These are phyloP conservation scores for Bruguiera hainesii DNA, from an alignment of 441 rosid genomes.

Conservation along the genomic window DNA sequence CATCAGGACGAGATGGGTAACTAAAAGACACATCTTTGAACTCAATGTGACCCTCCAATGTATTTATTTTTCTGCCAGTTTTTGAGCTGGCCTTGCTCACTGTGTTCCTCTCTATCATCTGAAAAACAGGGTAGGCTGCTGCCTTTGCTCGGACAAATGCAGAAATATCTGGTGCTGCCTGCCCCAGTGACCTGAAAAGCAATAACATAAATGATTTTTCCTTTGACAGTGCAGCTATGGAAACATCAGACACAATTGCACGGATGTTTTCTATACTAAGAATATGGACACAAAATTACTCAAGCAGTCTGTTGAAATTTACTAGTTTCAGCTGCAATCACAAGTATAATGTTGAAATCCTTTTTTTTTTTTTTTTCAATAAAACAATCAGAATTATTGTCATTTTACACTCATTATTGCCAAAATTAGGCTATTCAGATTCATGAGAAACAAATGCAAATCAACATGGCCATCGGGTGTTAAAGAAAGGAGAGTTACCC, in stretches of 20 bases:
- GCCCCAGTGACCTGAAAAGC: slow-evolving; percentile 72
- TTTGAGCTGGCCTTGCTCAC: slow-evolving; percentile 48
- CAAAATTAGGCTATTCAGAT: too few relatives aligned
- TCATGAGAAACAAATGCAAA: neutral
- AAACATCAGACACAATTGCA: neutral
- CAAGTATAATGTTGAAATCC: too few relatives aligned
- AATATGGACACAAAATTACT: too few relatives aligned
- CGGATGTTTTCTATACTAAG: neutral
- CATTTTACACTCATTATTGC: too few relatives aligned
- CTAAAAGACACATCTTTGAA: slow-evolving; percentile 66
- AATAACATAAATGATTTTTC: neutral
- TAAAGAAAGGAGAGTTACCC: neutral
- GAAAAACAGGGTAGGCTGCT: slow-evolving; percentile 82
- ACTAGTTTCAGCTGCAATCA: neutral
- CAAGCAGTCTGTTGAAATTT: too few relatives aligned
- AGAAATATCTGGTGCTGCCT: slow-evolving; percentile 79
- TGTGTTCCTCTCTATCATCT: slow-evolving; percentile 88
- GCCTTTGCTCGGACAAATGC: slow-evolving; percentile 75
- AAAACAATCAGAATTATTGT: neutral
- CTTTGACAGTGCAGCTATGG: neutral
- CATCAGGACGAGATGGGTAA: slow-evolving; percentile 87
- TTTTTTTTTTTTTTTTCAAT: too few relatives aligned
- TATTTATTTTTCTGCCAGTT: slow-evolving; percentile 45
- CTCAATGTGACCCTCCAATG: slow-evolving; percentile 67
- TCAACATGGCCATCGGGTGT: neutral